Percentiles rank a stretch among this genome's conserved stretches.
phyloP scores from a whole-genome alignment of 2,329 filamentous ascomycete species.

The Calonectria fujianensis region DNA sequence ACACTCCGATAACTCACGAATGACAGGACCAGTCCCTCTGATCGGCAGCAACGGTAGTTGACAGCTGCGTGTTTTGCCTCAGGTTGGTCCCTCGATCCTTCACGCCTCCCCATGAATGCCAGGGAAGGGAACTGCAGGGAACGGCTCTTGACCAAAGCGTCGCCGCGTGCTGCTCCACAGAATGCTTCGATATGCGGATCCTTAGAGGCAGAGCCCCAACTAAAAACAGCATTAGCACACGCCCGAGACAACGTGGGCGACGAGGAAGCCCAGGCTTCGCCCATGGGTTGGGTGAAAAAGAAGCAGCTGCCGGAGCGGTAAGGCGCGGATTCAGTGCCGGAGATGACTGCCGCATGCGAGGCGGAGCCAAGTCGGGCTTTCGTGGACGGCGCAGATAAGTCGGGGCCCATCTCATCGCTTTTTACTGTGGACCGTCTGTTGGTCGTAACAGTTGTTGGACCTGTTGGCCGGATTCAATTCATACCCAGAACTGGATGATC shows the following conservation, averaged over 20 bases:
- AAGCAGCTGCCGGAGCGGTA: slow-evolving; percentile 19
- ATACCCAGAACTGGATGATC: neutral
- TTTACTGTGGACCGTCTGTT: neutral
- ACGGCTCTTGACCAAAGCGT: slow-evolving; percentile 20
- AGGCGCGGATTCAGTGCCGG: slow-evolving; percentile 11
- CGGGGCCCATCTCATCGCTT: neutral
- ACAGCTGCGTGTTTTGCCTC: slow-evolving; percentile 12
- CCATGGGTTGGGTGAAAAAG: slow-evolving; percentile 20
- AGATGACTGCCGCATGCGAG: slow-evolving; percentile 33
- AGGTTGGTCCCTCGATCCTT: slow-evolving; percentile 28
- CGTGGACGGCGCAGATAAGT: slow-evolving; percentile 4
- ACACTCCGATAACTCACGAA: slow-evolving; percentile 20
- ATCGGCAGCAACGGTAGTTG: slow-evolving; percentile 35
- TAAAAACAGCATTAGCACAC: slow-evolving; percentile 17
- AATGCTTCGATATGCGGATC: slow-evolving; percentile 31
- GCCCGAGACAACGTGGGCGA: slow-evolving; percentile 24
- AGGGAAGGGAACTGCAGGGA: slow-evolving; percentile 20
- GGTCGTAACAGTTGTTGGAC: slow-evolving; percentile 1
- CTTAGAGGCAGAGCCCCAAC: slow-evolving; percentile 27
- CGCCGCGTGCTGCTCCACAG: slow-evolving; percentile 9
- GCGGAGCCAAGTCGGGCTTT: slow-evolving; percentile 15
- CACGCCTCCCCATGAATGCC: slow-evolving; percentile 25
- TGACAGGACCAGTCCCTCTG: slow-evolving; percentile 20
- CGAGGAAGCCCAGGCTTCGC: slow-evolving; percentile 1
- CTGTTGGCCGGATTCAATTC: slow-evolving; percentile 12